Conservation (phyloP, 1,284 basidiomycete genomes). For the Somion occarium region DNA sequence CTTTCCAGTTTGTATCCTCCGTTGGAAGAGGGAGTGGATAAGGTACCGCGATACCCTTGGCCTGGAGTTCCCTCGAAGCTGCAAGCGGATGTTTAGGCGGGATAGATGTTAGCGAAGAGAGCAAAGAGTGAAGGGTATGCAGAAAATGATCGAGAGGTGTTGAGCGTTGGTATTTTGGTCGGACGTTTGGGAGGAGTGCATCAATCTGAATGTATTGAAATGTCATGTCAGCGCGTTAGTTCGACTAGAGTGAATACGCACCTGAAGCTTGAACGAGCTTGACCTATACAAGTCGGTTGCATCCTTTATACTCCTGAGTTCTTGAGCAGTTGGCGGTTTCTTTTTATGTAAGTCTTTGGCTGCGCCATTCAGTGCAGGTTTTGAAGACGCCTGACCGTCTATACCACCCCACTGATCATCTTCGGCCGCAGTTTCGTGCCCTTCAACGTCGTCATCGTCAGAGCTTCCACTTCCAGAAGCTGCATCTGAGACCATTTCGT, state of each 20-base stretch:
- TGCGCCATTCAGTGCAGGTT: conserved; percentile 17
- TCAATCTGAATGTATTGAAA: conserved; percentile 57
- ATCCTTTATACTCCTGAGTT: conserved; percentile 74
- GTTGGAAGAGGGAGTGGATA: conserved; percentile 61
- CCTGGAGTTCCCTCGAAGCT: conserved; percentile 47
- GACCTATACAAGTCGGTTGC: conserved; percentile 79
- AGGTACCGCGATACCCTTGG: conserved; percentile 51
- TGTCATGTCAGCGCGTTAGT: no score
- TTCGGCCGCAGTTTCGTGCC: conserved; percentile 12
- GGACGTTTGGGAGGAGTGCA: conserved; percentile 71
- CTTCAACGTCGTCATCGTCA: conserved; percentile 26
- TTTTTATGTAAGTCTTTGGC: conserved; percentile 26
- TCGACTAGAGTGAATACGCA: conserved; percentile 26
- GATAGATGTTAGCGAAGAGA: conserved; percentile 55
- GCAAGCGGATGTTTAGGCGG: conserved; percentile 63
- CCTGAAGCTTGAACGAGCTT: conserved; percentile 83
- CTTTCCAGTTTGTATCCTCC: conserved; percentile 75
- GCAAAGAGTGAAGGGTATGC: conserved; percentile 51
- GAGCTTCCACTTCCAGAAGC: conserved; percentile 16
- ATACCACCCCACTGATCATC: conserved; percentile 10
- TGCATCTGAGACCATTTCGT: conserved; percentile 9
- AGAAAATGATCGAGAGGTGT: conserved; percentile 63
- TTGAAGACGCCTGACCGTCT: background rate
- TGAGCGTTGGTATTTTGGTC: conserved; percentile 57
- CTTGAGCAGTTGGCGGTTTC: conserved; percentile 57